These are phyloP conservation scores for Aspergillus viridinutans DNA, from an alignment of 2,329 filamentous ascomycete species.

Conservation along the genomic window DNA sequence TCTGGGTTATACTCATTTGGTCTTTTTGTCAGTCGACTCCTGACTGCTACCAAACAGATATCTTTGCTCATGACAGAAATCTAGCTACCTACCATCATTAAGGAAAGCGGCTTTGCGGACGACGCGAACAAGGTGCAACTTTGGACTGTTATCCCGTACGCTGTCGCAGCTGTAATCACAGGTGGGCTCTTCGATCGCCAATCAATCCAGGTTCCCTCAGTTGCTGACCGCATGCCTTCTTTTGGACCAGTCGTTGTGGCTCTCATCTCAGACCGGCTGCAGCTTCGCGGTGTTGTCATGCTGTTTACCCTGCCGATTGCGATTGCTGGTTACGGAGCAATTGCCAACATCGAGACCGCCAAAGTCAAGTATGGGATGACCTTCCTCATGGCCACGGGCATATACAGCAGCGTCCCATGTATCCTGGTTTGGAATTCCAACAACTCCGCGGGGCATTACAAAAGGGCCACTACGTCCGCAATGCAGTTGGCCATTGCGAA, in stretches of 20 bases:
- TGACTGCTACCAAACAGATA: not conserved
- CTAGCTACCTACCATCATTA: slow-evolving; percentile 61
- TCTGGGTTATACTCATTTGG: slow-evolving; percentile 61
- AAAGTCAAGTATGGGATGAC: slow-evolving; percentile 62
- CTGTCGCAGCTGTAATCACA: slow-evolving; percentile 55
- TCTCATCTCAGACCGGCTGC: slow-evolving; percentile 57
- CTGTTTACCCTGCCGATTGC: slow-evolving; percentile 60
- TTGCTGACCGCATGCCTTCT: not conserved
- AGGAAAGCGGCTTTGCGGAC: slow-evolving; percentile 51
- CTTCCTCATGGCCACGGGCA: slow-evolving; percentile 62
- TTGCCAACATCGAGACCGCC: slow-evolving; percentile 52
- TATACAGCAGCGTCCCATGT: slow-evolving; percentile 60
- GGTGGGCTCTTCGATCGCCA: slow-evolving; percentile 31
- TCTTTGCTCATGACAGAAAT: not conserved
- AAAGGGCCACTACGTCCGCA: slow-evolving; percentile 62
- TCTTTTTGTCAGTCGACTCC: slow-evolving; percentile 50
- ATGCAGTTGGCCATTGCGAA: slow-evolving; percentile 65
- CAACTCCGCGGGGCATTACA: slow-evolving; percentile 66
- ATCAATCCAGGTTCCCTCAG: not conserved
- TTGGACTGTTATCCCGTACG: slow-evolving; percentile 62
- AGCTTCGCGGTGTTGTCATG: slow-evolving; percentile 59
- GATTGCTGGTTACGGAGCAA: slow-evolving; percentile 62
- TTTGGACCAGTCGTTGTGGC: slow-evolving; percentile 34
- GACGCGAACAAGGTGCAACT: slow-evolving; percentile 57
- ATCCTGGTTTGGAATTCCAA: slow-evolving; percentile 65